A percentile compares a stretch with the other conserved stretches of the same genome.
Evolutionary conservation across 768 basidiomycete genomes (phyloP).

Genomic region (Holtermannia corniformis): DNA sequence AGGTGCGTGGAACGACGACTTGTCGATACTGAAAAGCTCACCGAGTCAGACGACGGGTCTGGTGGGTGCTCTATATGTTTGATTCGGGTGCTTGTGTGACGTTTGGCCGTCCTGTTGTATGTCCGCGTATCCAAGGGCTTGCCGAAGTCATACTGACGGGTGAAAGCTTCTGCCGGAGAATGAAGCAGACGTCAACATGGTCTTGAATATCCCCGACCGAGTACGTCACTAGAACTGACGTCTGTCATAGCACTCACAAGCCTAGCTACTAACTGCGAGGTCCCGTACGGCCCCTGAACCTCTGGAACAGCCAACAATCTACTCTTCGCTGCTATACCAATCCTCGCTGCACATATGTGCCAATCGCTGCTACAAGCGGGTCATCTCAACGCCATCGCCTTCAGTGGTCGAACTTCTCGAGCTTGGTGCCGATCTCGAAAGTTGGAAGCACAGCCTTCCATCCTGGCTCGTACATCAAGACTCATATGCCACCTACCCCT

Average conservation of each 20-base stretch:
- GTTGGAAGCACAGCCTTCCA: background rate
- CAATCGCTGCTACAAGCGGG: background rate
- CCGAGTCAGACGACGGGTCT: slow-evolving; percentile 6
- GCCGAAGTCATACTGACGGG: background rate
- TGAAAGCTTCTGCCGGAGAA: background rate
- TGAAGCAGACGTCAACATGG: background rate
- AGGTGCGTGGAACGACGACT: slow-evolving; percentile 4
- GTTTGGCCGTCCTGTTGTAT: slow-evolving; percentile 11
- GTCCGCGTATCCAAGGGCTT: background rate
- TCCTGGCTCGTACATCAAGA: background rate
- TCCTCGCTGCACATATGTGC: background rate
- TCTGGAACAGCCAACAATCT: background rate
- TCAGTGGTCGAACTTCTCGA: background rate
- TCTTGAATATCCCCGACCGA: background rate
- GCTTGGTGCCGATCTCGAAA: background rate
- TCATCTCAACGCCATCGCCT: background rate
- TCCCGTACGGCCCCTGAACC: background rate
- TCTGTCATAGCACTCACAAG: too few species aligned
- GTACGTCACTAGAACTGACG: background rate
- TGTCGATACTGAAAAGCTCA: background rate
- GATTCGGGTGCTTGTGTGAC: slow-evolving; percentile 9
- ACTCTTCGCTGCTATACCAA: background rate
- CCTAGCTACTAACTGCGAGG: background rate
- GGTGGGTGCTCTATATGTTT: slow-evolving; percentile 8
- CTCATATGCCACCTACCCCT: background rate